Evolutionary conservation across 2,329 filamentous ascomycete genomes (phyloP), one percentile per base, ranked within the genome.

Genomic region (Helotiales sp.): DNA sequence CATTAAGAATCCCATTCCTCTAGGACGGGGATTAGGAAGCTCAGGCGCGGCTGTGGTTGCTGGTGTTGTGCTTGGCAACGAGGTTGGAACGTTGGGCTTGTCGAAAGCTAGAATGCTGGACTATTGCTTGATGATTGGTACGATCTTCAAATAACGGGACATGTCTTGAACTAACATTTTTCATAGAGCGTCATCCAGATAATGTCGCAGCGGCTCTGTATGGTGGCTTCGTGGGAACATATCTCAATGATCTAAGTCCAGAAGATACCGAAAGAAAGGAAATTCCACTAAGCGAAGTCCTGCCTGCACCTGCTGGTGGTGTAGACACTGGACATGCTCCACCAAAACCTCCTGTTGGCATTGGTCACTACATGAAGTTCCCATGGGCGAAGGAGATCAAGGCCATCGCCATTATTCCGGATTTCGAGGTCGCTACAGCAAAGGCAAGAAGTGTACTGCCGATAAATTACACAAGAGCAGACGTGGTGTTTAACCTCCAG

Each of bases 341-440:
- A 19, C 93, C 95, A 5, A 84, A 91, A 71, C 95, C 95, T n/a
- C 95, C 95, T 2, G 73, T 88, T 65, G 90, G 92, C 69, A 98
- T 99, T 67, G 95, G 93, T 49, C 93, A 97, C 74, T 96, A 96
- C 78, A 93, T 96, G 76, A 93, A 93, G 74, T 98, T 97, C 75
- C 86, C 86, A 40, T 98, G 93, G 93, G 89, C 91, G 57, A 85
- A 87, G 63, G 91, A 96, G 74, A 96, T 99, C 80, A 98, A 97
- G 79, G 93, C 93, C 61, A 88, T 99, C 64, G 92, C 93, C 65
- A 93, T 99, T 68, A 96, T 99, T 61, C 95, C 95, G 8, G 85
- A 96, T 67, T 99, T 98, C 70, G 90, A 96, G 73, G 93, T 98
- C 29, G 85, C 92, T n/a, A 99, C 95, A 1, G 92, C 93, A 59